phyloP scores from a whole-genome alignment of 805 yeast species.

The Saccharomyces jurei region DNA sequence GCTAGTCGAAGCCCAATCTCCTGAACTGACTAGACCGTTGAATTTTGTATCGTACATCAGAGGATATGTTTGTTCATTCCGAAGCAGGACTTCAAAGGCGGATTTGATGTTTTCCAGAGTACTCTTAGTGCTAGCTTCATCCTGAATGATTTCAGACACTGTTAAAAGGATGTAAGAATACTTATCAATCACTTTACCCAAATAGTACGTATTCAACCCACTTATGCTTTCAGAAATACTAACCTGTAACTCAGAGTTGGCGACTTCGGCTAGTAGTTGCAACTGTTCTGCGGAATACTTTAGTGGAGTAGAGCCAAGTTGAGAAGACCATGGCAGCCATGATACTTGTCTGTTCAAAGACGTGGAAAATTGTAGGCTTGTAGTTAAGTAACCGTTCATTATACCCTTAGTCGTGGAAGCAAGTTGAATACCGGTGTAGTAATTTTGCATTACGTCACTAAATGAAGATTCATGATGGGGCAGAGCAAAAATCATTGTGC shows the following conservation, averaged over 20 bases:
- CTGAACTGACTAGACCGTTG: slow-evolving; percentile 48
- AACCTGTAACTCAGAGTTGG: slow-evolving; percentile 39
- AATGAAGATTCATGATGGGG: slow-evolving; percentile 57
- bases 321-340: slow-evolving; percentile 39
- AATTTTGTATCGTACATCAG: slow-evolving; percentile 48
- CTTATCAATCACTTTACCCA: slow-evolving; percentile 50
- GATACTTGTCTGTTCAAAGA: slow-evolving; percentile 34
- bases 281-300: slow-evolving; percentile 39
- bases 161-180: slow-evolving; percentile 49
- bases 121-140: slow-evolving; percentile 32
- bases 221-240: slow-evolving; percentile 38
- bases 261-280: slow-evolving; percentile 36
- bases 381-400: slow-evolving; percentile 40
- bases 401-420: slow-evolving; percentile 45
- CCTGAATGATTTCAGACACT: slow-evolving; percentile 40
- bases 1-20: slow-evolving; percentile 35
- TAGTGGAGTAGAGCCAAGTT: slow-evolving; percentile 27
- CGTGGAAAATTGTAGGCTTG: slow-evolving; percentile 32
- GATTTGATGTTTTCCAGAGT: slow-evolving; percentile 33
- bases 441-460: slow-evolving; percentile 21
- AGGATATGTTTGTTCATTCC: slow-evolving; percentile 41
- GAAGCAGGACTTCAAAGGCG: slow-evolving; percentile 37
- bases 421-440: slow-evolving; percentile 19
- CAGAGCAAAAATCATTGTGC: slow-evolving; percentile 48
- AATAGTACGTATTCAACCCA: slow-evolving; percentile 38